Conservation (phyloP, 2,329 filamentous ascomycete species). For the Nothopassalora personata region DNA sequence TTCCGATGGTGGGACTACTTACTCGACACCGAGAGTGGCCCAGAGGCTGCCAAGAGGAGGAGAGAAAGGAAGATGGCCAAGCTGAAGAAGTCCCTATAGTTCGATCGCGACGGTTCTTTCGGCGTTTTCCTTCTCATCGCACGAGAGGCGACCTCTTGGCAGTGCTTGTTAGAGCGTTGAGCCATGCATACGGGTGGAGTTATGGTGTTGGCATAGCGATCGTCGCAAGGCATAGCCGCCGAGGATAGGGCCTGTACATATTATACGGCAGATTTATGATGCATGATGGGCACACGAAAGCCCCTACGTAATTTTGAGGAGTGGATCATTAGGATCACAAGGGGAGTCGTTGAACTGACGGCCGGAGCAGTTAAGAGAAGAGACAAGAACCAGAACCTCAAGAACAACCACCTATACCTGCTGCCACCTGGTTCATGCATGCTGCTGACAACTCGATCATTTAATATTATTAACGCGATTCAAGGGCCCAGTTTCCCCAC, state of each 20-base stretch:
- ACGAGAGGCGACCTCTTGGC: not conserved
- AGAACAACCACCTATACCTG: not conserved
- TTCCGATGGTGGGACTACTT: slow-evolving; percentile 99
- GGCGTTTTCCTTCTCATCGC: not conserved
- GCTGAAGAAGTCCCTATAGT: slow-evolving; percentile 63
- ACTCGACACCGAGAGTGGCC: slow-evolving; percentile 87
- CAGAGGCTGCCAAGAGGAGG: slow-evolving; percentile 78
- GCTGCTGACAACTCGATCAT: not conserved
- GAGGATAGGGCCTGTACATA: not conserved
- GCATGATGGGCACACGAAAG: not conserved
- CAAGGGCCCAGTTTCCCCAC: not conserved
- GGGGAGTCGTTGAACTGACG: not conserved
- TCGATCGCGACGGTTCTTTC: not conserved
- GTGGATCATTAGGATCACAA: not conserved
- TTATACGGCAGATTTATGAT: slow-evolving; percentile 1
- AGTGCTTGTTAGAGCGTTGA: slow-evolving; percentile 3
- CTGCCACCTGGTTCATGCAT: not conserved
- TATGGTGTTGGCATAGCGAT: slow-evolving; percentile 7
- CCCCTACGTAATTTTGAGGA: not conserved
- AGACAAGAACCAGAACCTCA: not conserved
- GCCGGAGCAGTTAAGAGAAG: too few relatives aligned
- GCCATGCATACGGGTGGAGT: slow-evolving; percentile 11
- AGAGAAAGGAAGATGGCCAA: slow-evolving; percentile 71
- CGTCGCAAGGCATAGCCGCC: slow-evolving; percentile 3
- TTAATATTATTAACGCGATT: not conserved